Evolutionary conservation across 2,329 filamentous ascomycete species (phyloP).

Genomic region (Verticillium nonalfalfae): DNA sequence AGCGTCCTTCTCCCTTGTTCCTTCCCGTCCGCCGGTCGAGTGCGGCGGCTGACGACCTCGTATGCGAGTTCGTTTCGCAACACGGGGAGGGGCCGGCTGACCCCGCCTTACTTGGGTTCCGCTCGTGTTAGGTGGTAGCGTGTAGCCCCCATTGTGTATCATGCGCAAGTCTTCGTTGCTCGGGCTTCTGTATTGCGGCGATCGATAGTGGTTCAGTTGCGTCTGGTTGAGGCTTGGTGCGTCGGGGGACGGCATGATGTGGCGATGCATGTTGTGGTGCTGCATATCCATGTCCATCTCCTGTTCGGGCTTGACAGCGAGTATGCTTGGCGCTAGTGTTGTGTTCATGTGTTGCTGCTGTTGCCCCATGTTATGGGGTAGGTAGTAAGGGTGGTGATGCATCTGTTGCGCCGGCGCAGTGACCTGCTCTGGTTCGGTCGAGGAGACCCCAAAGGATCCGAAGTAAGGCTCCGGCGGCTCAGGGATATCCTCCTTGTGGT

Average conservation of each 20-base stretch:
- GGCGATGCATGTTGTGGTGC: not conserved
- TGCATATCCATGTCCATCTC: not conserved
- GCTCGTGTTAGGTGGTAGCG: not conserved
- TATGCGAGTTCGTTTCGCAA: not conserved
- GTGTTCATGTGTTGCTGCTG: not conserved
- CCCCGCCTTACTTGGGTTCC: not conserved
- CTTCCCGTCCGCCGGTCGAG: not conserved
- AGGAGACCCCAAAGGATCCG: constrained; percentile 27
- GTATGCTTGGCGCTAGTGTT: constrained; percentile 1
- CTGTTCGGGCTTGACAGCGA: not conserved
- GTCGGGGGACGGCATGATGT: not conserved
- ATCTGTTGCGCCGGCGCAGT: constrained; percentile 10
- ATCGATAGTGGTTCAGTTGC: not conserved
- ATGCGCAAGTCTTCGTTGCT: not conserved
- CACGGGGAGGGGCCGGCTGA: not conserved
- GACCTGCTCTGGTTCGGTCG: not conserved
- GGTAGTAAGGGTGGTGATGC: constrained; percentile 7
- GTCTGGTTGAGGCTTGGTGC: not conserved
- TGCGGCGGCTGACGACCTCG: not conserved
- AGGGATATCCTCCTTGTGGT: constrained; percentile 25
- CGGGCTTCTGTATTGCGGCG: not conserved
- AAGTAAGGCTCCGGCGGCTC: constrained; percentile 28
- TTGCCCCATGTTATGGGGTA: not conserved
- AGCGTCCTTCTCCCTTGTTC: not conserved
- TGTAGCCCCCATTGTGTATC: not conserved